These are phyloP conservation scores for Blepharisma undulans DNA, from an alignment of 169 alveolate species.

Conservation along the genomic window DNA sequence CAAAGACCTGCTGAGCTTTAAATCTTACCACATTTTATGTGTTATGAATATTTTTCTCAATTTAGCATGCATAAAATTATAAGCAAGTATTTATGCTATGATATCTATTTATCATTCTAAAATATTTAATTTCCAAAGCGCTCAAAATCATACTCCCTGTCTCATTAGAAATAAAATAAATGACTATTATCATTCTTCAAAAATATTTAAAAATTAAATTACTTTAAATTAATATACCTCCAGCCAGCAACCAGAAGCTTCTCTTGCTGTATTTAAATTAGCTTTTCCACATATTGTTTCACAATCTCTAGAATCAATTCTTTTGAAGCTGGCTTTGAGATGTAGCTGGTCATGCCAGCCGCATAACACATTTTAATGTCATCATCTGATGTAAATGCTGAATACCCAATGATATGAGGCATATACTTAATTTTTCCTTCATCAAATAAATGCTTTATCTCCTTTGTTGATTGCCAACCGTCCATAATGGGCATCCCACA, in stretches of 20 bases:
- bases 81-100: too few species aligned
- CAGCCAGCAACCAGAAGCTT: background rate
- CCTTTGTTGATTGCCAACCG: background rate
- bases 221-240: background rate
- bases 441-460: background rate
- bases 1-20: background rate
- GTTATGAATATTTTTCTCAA: background rate
- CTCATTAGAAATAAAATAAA: too few species aligned
- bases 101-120: too few species aligned
- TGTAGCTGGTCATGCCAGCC: background rate
- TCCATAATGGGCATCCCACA: background rate
- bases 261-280: background rate
- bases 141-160: too few species aligned
- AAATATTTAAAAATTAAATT: too few species aligned
- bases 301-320: background rate
- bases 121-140: too few species aligned
- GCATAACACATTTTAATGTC: background rate
- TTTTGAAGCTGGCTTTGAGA: background rate
- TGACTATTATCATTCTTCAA: background rate
- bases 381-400: background rate
- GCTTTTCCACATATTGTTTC: background rate
- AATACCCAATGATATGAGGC: background rate
- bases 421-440: background rate
- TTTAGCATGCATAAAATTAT: background rate
- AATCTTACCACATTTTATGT: background rate